These are phyloP conservation scores for Hymenoscyphus repandus DNA, from an alignment of 2,329 filamentous ascomycete species.

Conservation along the genomic window DNA sequence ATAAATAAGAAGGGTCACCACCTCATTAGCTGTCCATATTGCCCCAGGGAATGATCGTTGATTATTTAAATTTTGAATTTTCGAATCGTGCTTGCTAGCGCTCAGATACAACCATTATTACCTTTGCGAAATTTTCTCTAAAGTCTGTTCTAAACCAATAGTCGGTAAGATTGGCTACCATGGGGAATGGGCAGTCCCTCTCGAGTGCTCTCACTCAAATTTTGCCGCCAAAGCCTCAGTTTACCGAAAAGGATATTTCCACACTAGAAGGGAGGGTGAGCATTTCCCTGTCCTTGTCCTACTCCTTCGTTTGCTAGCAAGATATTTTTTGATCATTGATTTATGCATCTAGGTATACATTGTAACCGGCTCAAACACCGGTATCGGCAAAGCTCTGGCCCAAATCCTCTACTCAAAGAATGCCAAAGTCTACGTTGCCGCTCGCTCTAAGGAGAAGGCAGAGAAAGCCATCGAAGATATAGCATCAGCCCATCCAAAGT, in stretches of 20 bases:
- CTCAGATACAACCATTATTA: too few relatives aligned
- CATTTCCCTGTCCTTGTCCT: not conserved
- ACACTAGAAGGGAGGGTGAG: not conserved
- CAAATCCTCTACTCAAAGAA: constrained; percentile 35
- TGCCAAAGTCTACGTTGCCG: constrained; percentile 38
- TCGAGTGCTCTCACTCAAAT: not conserved
- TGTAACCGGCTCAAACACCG: constrained; percentile 33
- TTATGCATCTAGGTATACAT: constrained; percentile 25
- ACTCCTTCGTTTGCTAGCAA: not conserved
- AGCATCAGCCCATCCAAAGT: constrained; percentile 19
- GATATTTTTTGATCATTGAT: not conserved
- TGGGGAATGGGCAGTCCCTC: too few relatives aligned
- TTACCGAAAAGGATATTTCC: not conserved
- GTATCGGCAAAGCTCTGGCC: constrained; percentile 35
- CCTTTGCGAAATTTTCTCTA: too few relatives aligned
- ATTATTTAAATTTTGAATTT: too few relatives aligned
- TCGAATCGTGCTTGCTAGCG: too few relatives aligned
- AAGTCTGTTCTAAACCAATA: too few relatives aligned
- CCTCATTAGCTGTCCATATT: too few relatives aligned
- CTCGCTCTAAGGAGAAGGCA: constrained; percentile 35
- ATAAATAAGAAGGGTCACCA: too few relatives aligned
- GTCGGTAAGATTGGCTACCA: too few relatives aligned
- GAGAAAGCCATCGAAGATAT: constrained; percentile 35
- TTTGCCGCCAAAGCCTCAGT: not conserved
- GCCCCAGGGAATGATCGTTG: too few relatives aligned